A percentile compares a stretch with the other conserved stretches of the same genome.
Conservation (phyloP, 164 flowering plant species). For the Vitis vinifera region DNA sequence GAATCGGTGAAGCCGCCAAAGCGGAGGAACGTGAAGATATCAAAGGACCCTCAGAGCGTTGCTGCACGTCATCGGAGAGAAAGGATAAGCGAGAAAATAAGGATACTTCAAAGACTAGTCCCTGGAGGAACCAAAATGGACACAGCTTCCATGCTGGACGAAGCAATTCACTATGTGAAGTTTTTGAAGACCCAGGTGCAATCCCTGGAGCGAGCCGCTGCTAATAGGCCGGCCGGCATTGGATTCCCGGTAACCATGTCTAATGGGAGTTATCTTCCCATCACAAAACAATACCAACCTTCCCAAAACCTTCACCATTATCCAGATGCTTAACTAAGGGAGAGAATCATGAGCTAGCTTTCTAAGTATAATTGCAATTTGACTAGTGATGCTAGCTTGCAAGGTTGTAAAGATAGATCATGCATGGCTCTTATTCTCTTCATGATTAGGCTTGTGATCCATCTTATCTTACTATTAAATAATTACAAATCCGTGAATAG, state of each 20-base stretch:
- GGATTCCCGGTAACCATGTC: constrained; percentile 35
- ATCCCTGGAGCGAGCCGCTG: constrained; percentile 36
- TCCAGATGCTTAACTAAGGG: no score
- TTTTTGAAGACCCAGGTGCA: constrained; percentile 57
- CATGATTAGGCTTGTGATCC: no score
- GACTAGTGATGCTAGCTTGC: no score
- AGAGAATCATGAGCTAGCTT: no score
- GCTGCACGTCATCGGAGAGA: constrained; percentile 63
- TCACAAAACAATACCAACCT: no score
- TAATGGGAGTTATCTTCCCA: constrained; percentile 8
- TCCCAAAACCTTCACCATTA: no score
- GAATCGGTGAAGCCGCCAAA: constrained; percentile 50
- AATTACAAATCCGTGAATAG: no score
- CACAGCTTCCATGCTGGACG: constrained; percentile 68
- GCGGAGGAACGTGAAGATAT: constrained; percentile 54
- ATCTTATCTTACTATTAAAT: no score
- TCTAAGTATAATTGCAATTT: no score
- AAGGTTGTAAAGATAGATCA: no score
- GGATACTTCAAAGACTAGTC: constrained; percentile 56
- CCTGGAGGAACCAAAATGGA: constrained; percentile 71
- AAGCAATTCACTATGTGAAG: constrained; percentile 58
- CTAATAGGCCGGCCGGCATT: constrained; percentile 20
- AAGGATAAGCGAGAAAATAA: constrained; percentile 56
- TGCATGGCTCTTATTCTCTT: no score
- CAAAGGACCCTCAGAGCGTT: constrained; percentile 65